Evolutionary conservation across 2,329 filamentous ascomycete genomes (phyloP).

Genomic region (Aspergillus sp.): DNA sequence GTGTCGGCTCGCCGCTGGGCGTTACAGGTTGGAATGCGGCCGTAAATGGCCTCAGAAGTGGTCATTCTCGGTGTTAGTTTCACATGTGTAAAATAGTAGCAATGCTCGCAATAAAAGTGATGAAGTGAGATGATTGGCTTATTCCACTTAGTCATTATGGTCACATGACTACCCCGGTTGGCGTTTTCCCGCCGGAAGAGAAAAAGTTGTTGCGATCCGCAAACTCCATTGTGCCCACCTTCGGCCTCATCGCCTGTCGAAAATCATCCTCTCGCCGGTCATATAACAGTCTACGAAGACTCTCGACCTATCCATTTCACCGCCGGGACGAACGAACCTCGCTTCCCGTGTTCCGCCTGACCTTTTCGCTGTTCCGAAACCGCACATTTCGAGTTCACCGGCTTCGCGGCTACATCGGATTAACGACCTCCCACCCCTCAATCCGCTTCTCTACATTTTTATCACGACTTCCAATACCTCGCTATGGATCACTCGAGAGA

Average conservation of each 20-base stretch:
- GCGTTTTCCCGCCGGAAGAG: constrained; percentile 17
- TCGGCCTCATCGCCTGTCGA: neutral
- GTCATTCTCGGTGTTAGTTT: too few species aligned
- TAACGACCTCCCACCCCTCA: neutral
- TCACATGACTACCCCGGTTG: neutral
- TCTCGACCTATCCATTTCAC: neutral
- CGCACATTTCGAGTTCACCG: neutral
- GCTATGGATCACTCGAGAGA: constrained; percentile 92
- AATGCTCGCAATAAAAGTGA: neutral
- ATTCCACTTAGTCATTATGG: neutral
- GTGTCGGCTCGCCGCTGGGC: too few species aligned
- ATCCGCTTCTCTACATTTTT: neutral
- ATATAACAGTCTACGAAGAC: neutral
- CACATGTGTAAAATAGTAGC: neutral
- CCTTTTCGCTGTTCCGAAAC: neutral
- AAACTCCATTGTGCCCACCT: constrained; percentile 5
- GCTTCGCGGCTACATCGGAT: neutral
- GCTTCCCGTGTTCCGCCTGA: neutral
- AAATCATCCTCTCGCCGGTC: neutral
- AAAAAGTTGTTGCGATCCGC: constrained; percentile 12
- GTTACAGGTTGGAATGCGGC: too few species aligned
- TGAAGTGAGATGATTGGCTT: too few species aligned
- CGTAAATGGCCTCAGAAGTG: too few species aligned
- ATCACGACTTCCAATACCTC: constrained; percentile 4
- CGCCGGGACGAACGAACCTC: neutral